Evolutionary conservation across 306 rosid species (phyloP), one percentile per base, ranked within the genome.

Genomic region (Acacia crassicarpa): DNA sequence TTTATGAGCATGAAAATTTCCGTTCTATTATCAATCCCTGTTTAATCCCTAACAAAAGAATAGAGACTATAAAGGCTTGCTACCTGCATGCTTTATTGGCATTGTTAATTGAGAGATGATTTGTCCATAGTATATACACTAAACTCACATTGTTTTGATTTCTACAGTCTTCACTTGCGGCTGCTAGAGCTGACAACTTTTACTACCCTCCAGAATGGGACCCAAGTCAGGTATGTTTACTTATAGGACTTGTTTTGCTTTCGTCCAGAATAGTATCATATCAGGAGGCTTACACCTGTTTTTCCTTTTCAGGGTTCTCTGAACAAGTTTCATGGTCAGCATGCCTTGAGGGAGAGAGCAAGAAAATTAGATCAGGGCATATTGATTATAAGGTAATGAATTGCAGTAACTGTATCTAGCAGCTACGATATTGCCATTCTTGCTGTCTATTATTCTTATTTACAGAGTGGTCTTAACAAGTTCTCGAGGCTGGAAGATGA

Each of bases 151-250:
- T 85, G 33, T 71, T 82, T 87, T 84, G 84, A 80, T 85, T 83
- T 84, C 71, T 89, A 49, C 91, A 94, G 98, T 94, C 98, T 73
- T 82, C 98, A 75, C 97, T 94, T 69, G 97, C 98, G 71, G 98
- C 97, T 84, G 98, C 98, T 43, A 85, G 97, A 82, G 98, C 98
- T 9, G 97, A 94, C 84, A 94, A 94, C 76, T 94, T 94, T 67
- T 92, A 94, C 79, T 94, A 92, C 76, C 98, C 98, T 3, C 98
- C 98, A 63, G 98, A 94, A 91, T 94, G 98, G 98, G 91, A 89
- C 54, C 98, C 95, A 65, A 86, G 83, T 78, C 97, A 94, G 97
- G 97, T 92, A 88, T 79, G 43, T 76, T 74, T 79, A 0, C 46
- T 7, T 75, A 16, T 23, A 67, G 30, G 56, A 15, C 53, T 33